A percentile compares a stretch with the other conserved stretches of the same genome.
These are phyloP conservation scores for Coemansia sp. DNA, from an alignment of 192 early-diverging fungal species.

Conservation along the genomic window DNA sequence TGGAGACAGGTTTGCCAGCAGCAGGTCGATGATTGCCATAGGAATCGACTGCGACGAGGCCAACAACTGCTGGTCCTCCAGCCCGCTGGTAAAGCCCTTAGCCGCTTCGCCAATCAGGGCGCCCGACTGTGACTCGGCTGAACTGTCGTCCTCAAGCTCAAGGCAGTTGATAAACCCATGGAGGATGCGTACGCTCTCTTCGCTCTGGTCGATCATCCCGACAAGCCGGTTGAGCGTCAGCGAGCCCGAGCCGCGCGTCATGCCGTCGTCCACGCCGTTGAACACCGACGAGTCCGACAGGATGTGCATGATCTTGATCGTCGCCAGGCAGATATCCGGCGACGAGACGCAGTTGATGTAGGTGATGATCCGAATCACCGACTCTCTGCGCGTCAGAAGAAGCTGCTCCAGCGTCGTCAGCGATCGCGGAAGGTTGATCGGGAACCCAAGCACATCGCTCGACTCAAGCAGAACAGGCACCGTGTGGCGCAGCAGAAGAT, in stretches of 20 bases:
- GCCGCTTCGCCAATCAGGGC: conserved; percentile 40
- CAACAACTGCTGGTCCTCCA: conserved; percentile 30
- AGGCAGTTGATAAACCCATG: conserved; percentile 77
- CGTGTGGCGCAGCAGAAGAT: conserved; percentile 66
- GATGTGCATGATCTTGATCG: conserved; percentile 67
- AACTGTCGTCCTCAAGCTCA: conserved; percentile 60
- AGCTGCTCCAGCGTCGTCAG: conserved; percentile 79
- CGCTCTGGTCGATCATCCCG: conserved; percentile 62
- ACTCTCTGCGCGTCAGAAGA: conserved; percentile 65
- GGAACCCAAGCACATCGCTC: conserved; percentile 48
- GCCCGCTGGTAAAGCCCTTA: conserved; percentile 45
- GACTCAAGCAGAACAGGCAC: conserved; percentile 59
- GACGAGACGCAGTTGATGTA: conserved; percentile 66
- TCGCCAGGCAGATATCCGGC: conserved; percentile 72
- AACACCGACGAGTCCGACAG: conserved; percentile 76
- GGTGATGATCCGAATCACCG: conserved; percentile 73
- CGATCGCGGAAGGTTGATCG: conserved; percentile 52
- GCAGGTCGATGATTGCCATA: conserved; percentile 80
- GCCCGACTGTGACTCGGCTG: conserved; percentile 40
- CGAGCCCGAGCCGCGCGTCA: conserved; percentile 49
- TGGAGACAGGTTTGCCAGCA: conserved; percentile 71
- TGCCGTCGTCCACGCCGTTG: conserved; percentile 50
- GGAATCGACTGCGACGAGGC: conserved; percentile 64
- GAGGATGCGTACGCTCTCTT: conserved; percentile 68
- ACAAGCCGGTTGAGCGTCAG: conserved; percentile 72